phyloP scores from a whole-genome alignment of 768 basidiomycete species.

The Podaxis rugospora region DNA sequence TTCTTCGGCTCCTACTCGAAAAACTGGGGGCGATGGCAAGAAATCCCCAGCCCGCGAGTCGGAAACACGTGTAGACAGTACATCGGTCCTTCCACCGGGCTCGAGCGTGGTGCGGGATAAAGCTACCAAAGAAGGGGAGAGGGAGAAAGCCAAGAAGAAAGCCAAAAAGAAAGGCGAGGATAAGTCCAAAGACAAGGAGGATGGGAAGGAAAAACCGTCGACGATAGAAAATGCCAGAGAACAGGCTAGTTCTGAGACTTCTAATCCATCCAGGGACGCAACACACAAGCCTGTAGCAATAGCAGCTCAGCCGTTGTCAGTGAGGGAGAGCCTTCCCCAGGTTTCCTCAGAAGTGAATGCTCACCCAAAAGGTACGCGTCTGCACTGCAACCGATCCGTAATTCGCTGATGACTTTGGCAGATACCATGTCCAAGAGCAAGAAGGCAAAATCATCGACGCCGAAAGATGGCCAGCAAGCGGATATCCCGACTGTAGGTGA shows the following conservation, averaged over 20 bases:
- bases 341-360: background rate
- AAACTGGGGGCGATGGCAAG: background rate
- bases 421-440: background rate
- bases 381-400: background rate
- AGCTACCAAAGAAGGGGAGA: background rate
- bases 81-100: background rate
- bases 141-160: conserved; percentile 7
- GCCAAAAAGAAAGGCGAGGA: conserved; percentile 17
- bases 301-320: background rate
- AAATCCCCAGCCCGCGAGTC: background rate
- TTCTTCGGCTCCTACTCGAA: background rate
- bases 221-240: conserved; percentile 3
- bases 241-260: background rate
- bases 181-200: background rate
- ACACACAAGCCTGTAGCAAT: background rate
- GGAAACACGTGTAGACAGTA: background rate
- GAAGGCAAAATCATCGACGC: background rate
- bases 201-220: conserved; percentile 8
- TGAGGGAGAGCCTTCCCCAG: background rate
- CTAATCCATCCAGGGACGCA: background rate
- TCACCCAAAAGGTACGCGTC: background rate
- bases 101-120: conserved; percentile 2
- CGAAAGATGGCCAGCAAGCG: background rate
- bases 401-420: background rate
- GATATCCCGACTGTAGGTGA: background rate